Base-by-base conservation (phyloP, 331 rosid species). In the Malus hybrid region DNA sequence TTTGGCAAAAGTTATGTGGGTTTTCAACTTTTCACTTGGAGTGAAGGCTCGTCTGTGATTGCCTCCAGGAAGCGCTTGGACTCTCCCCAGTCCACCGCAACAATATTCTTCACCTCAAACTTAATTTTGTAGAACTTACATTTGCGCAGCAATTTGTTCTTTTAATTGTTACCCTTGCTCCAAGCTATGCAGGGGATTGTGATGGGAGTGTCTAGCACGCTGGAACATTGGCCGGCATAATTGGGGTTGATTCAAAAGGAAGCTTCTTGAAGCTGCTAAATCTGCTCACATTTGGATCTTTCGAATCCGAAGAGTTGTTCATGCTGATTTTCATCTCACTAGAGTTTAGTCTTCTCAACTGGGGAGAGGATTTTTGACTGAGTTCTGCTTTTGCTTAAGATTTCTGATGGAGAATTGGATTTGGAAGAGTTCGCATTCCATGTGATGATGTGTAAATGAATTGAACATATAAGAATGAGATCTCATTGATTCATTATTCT, bases 321-420 rank as follows among this genome's bases (percentile, higher is more conserved):
- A 33, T 76, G 66, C n/a, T 76, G 4, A 57, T 70, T 44, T 69
- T 77, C 44, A 77, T 64, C 71, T 46, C 76, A 69, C 4, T 70
- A 13, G 56, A 70, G 56, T 77, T 70, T 62, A 56, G 2, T 70
- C 64, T 61, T 61, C 70, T 70, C 56, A 5, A 70, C 71, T 20
- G 81, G 71, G 65, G 81, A 77, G 64, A 69, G 70, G 70, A 77
- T 77, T 60, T 69, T 69, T 44, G 1, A 55, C 63, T 59, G 73
- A 76, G 70, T 5, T 42, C 1, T 19, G 19, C 73, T 36, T 68
- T 29, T 72, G 12, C 5, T 64, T 61, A 12, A 60, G 19, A 22
- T 15, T 19, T 57, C 59, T 50, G 48, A 42, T 42, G 48, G 48
- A 42, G 54, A 22, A 39, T 44, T 28, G 52, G 76, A 36, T 32